Base-by-base conservation (phyloP, 306 rosid species). In the Fragaria vesca region DNA sequence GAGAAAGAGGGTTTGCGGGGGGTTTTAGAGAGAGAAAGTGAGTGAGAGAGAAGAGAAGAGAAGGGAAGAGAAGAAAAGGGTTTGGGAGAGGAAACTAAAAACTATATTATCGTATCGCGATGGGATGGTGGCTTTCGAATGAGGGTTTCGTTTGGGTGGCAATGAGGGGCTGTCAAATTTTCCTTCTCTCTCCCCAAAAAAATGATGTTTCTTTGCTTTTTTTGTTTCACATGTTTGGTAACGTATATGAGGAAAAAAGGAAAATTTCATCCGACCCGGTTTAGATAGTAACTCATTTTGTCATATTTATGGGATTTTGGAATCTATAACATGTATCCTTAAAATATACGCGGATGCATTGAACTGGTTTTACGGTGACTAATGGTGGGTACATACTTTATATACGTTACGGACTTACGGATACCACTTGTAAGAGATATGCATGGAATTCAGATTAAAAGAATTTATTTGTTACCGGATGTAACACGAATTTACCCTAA, bases 141-240 rank as follows among this genome's bases (percentile, higher is more conserved):
- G 78, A 74, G 76, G 60, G 71, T 80, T 76, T 46, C 76, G 81
- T 11, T 45, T 45, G 13, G 48, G 48, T 45, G 82, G 74, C 70
- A 86, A 83, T 72, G 81, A 81, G 65, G 85, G 87, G 87, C 69
- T 77, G 85, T 61, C 12, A 80, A 75, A 72, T 78, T 81, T 80
- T 60, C 26, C 26, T 20, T 20, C 65, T 46, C 7, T 69, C 11
- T 42, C 6, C 3, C 0, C 0, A 54, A 40, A 40, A 5, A 42
- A 42, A 6, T 42, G 45, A 9, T 1, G 48, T 63, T 75, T 28
- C 46, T 21, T 20, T 4, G 9, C 63, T 70, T 8, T 57, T 5
- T 51, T 72, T 72, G 9, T 6, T 7, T 24, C 28, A 21, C 58
- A 8, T 10, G 8, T 81, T 26, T 32, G 21, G 55, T 66, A 74